Conservation (phyloP, 1,284 basidiomycete genomes). For the Apiotrichum porosum region DNA sequence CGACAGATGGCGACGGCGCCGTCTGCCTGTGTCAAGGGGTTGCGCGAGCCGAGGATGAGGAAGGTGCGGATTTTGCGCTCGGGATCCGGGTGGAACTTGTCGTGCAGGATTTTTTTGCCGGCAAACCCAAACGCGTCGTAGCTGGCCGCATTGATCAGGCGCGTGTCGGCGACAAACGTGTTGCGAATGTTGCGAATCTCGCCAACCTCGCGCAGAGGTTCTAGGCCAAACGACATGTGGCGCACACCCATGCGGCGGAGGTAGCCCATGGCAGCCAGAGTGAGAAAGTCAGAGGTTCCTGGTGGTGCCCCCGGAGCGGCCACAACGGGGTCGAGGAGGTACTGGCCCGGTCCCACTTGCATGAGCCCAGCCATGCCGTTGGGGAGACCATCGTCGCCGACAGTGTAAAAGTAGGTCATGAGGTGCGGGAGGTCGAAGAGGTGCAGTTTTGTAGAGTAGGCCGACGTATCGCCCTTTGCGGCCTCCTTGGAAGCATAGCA, state of each 20-base stretch:
- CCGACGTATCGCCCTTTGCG: conserved; percentile 4
- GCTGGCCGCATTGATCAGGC: conserved; percentile 9
- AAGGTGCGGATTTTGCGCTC: neutral
- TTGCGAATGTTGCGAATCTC: neutral
- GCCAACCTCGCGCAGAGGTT: conserved; percentile 4
- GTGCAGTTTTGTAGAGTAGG: conserved; percentile 14
- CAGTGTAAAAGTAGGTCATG: conserved; percentile 13
- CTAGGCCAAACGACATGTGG: conserved; percentile 14
- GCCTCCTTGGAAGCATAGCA: conserved; percentile 10
- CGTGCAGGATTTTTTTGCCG: conserved; percentile 17
- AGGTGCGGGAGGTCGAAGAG: conserved; percentile 11
- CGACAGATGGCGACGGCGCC: conserved; percentile 6
- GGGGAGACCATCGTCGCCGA: neutral
- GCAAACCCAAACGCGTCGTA: conserved; percentile 11
- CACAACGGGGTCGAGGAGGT: conserved; percentile 14
- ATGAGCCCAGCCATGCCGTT: conserved; percentile 11
- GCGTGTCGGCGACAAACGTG: conserved; percentile 3
- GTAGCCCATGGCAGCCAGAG: conserved; percentile 8
- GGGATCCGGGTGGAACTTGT: conserved; percentile 13
- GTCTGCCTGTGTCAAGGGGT: neutral
- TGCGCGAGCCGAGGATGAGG: conserved; percentile 3
- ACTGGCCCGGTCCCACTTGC: neutral
- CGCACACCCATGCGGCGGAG: conserved; percentile 6
- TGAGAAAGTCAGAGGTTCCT: conserved; percentile 13
- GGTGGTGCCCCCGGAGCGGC: conserved; percentile 3